Base-by-base conservation (phyloP, 2,329 filamentous ascomycete genomes). In the Grosmannia huntii region DNA sequence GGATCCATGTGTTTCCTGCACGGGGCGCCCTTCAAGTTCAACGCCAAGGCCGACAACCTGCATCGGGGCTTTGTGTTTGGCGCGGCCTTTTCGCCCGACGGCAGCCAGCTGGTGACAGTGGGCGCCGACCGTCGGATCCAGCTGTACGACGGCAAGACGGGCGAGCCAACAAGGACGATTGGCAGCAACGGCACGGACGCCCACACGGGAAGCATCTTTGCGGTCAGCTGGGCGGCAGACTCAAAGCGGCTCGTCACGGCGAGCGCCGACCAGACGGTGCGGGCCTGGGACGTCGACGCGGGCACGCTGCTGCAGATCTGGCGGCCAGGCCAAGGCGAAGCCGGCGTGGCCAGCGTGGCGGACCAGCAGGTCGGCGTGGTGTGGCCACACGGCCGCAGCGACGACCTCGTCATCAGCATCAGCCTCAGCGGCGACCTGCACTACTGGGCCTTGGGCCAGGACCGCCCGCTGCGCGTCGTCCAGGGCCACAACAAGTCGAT, bases 351-450 rank as follows among this genome's bases (percentile, higher is more conserved):
- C 9, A 90, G 82, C 68, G 77, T 96, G 44, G 79, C 80, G 4
- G 81, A 96, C 68, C 94, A 99, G 71, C 94, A 99, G 69, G 89
- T 97, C 36, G 94, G 94, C 56, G 90, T 99, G 6, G 89, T 94
- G 11, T 95, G 90, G 84, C 89, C 91, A 1, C 79, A 83, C 53
- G 88, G 87, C 53, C 82, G 92, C 63, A 87, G 76, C 57, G 94
- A 99, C 68, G 89, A 87, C 33, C 76, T 96, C 60, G 84, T 99
- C 63, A 91, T 99, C 70, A 95, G 89, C 70, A 75, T 97, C 63
- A 94, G 90, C 65, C 79, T 97, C 23, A 84, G 85, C 55, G 94
- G 94, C 27, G 89, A 96, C 68, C 82, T 99, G 60, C 95, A 89
- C 70, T 99, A 99, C 71, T 50, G 77, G 82, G 12, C 82, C 89